Evolutionary conservation across 306 rosid species (phyloP).

Genomic region (Citrullus colocynthis): DNA sequence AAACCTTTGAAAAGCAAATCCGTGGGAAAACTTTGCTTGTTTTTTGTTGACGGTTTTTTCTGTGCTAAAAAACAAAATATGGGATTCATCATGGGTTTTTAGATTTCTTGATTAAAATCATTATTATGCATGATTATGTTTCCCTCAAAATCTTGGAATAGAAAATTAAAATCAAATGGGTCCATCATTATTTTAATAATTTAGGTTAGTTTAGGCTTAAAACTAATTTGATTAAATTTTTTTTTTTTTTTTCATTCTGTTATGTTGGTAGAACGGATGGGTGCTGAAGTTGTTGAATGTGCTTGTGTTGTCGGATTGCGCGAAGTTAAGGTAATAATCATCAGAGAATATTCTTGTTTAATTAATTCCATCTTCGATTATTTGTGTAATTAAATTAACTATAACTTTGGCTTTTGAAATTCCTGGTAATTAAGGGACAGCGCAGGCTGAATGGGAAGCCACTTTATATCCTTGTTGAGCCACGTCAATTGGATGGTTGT

Average conservation of each 20-base stretch:
- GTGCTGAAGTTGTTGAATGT: constrained; percentile 90
- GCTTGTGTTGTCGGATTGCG: constrained; percentile 93
- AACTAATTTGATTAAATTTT: not conserved
- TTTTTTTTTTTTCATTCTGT: not conserved
- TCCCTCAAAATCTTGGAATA: not conserved
- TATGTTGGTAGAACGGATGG: constrained; percentile 52
- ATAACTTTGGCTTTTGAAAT: not conserved
- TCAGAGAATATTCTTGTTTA: not conserved
- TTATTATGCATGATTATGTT: constrained; percentile 1
- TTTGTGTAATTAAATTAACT: not conserved
- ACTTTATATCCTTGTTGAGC: constrained; percentile 86
- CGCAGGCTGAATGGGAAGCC: constrained; percentile 74
- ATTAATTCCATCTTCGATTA: not conserved
- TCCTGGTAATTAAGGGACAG: constrained; percentile 43
- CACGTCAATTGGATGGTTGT: constrained; percentile 43
- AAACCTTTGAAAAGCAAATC: not conserved
- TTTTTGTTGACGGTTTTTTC: not conserved
- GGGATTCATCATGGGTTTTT: not conserved
- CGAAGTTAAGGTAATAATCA: constrained; percentile 55
- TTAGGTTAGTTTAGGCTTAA: not conserved
- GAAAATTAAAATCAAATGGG: not conserved
- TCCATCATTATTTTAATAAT: not conserved
- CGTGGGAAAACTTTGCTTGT: not conserved
- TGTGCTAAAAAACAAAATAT: not conserved
- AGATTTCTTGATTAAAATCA: not conserved